Conservation (phyloP, 2,329 filamentous ascomycete genomes). For the Colletotrichum salicis region DNA sequence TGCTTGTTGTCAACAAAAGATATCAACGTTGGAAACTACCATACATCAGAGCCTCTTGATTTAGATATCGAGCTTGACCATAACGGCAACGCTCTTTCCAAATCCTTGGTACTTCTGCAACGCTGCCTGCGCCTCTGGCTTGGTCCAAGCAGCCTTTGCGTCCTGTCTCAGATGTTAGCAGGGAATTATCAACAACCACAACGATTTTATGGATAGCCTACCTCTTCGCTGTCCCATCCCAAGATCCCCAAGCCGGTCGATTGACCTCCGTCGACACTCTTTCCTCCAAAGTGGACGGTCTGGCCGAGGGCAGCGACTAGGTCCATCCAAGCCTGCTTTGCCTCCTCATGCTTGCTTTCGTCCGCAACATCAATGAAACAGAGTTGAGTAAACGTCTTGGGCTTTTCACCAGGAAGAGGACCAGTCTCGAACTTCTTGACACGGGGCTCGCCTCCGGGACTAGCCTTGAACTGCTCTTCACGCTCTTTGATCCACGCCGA, state of each 20-base stretch:
- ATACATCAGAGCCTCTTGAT: neutral
- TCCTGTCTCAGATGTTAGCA: neutral
- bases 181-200: accelerated
- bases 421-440: slow-evolving; percentile 27
- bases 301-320: slow-evolving; percentile 13
- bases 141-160: slow-evolving; percentile 9
- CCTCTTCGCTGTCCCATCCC: slow-evolving; percentile 30
- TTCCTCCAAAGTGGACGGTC: slow-evolving; percentile 7
- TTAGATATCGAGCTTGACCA: slow-evolving; percentile 23
- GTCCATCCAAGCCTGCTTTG: slow-evolving; percentile 23
- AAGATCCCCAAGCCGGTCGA: slow-evolving; percentile 14
- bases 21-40: too few species aligned
- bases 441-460: neutral
- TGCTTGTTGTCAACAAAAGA: too few species aligned
- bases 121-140: slow-evolving; percentile 24
- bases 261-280: slow-evolving; percentile 14
- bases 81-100: slow-evolving; percentile 6
- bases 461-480: neutral
- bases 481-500: slow-evolving; percentile 25
- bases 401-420: slow-evolving; percentile 2
- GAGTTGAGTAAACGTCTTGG: slow-evolving; percentile 19
- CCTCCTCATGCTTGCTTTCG: slow-evolving; percentile 25
- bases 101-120: slow-evolving; percentile 23
- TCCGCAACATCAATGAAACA: slow-evolving; percentile 18
- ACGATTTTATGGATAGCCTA: neutral